phyloP scores from a whole-genome alignment of 2,329 filamentous ascomycete genomes.

The Laburnicola sp. region DNA sequence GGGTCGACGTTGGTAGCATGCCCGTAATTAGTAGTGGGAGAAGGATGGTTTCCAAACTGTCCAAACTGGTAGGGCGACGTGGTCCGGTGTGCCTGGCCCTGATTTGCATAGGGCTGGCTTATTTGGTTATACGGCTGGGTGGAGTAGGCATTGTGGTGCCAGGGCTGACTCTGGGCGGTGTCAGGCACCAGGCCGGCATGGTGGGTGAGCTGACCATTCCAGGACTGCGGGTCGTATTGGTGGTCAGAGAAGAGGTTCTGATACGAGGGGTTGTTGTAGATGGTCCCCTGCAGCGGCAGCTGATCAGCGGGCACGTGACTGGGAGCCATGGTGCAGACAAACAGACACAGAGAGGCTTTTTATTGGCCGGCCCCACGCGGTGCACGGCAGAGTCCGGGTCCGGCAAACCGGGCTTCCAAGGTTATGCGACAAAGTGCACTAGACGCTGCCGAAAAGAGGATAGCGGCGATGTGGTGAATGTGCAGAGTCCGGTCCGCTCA shows the following conservation, averaged over 20 bases:
- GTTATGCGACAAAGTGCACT: slow-evolving; percentile 38
- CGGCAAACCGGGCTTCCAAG: slow-evolving; percentile 22
- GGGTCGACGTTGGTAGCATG: slow-evolving; percentile 36
- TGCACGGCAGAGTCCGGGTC: slow-evolving; percentile 25
- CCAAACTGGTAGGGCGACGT: slow-evolving; percentile 40
- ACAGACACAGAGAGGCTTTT: slow-evolving; percentile 20
- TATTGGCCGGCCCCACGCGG: slow-evolving; percentile 29
- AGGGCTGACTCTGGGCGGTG: slow-evolving; percentile 21
- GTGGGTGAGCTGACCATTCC: slow-evolving; percentile 34
- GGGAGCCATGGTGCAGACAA: slow-evolving; percentile 33
- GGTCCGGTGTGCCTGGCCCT: slow-evolving; percentile 29
- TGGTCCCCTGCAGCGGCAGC: slow-evolving; percentile 33
- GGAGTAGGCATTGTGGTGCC: slow-evolving; percentile 33
- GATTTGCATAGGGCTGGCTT: slow-evolving; percentile 30
- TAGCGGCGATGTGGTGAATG: no score
- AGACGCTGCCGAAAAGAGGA: slow-evolving; percentile 15
- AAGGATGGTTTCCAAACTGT: slow-evolving; percentile 31
- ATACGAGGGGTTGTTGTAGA: slow-evolving; percentile 39
- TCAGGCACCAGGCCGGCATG: slow-evolving; percentile 25
- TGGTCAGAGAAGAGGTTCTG: slow-evolving; percentile 35
- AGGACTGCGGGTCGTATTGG: slow-evolving; percentile 36
- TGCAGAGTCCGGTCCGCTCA: slow-evolving; percentile 23
- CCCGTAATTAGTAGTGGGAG: slow-evolving; percentile 25
- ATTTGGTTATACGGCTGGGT: slow-evolving; percentile 32
- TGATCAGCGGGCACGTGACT: slow-evolving; percentile 45